Conservation (phyloP, 371 early-diverging fungal species). For the Nematocida ironsii region DNA sequence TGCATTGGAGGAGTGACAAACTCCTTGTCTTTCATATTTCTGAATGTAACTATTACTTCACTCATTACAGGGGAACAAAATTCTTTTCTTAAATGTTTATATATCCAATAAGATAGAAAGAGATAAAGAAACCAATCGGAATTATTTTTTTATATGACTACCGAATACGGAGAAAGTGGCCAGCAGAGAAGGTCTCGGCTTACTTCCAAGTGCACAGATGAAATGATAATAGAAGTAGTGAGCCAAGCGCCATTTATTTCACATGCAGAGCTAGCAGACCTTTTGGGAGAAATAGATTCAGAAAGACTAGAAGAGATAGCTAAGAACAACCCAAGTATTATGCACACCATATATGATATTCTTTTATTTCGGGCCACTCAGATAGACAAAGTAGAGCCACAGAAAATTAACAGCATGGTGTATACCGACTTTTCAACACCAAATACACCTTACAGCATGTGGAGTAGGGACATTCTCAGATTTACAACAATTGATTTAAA, state of each 20-base stretch:
- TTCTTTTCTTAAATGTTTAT: background rate
- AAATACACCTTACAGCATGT: constrained; percentile 9
- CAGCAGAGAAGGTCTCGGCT: background rate
- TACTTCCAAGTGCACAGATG: background rate
- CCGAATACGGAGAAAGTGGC: background rate
- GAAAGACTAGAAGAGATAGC: constrained; percentile 11
- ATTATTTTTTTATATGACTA: constrained; percentile 12
- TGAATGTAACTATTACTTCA: constrained; percentile 43
- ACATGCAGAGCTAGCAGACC: background rate
- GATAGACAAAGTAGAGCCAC: background rate
- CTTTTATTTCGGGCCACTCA: background rate
- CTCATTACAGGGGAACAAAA: constrained; percentile 36
- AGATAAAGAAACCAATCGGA: background rate
- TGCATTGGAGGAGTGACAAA: constrained; percentile 53
- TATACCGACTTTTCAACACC: constrained; percentile 3
- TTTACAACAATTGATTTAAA: constrained; percentile 20
- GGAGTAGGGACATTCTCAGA: constrained; percentile 9
- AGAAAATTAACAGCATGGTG: background rate
- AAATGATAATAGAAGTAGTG: background rate
- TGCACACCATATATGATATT: constrained; percentile 21
- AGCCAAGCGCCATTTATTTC: background rate
- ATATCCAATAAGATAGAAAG: background rate
- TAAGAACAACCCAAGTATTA: background rate
- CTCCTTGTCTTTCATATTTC: constrained; percentile 52
- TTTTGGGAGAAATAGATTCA: background rate